A percentile compares a stretch with the other conserved stretches of the same genome.
Conservation (phyloP, 371 early-diverging fungal species). For the Conidiobolus incongruus region DNA sequence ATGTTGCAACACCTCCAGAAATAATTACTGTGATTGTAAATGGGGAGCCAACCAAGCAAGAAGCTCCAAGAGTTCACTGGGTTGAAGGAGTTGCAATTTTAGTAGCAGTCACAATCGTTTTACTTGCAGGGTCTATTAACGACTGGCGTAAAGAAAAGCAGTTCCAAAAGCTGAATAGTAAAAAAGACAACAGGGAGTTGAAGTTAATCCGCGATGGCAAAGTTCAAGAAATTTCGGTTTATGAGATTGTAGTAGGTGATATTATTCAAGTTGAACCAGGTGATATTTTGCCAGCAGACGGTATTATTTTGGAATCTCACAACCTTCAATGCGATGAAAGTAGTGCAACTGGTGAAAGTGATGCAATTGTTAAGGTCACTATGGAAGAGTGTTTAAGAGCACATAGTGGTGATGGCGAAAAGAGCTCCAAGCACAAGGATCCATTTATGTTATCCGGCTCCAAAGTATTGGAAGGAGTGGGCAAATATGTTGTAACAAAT, state of each 20-base stretch:
- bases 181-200: constrained; percentile 57
- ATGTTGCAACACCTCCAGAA: constrained; percentile 16
- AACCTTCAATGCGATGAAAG: constrained; percentile 80
- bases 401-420: constrained; percentile 4
- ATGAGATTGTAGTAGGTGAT: constrained; percentile 74
- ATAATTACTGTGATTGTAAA: constrained; percentile 22
- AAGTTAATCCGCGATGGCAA: constrained; percentile 50
- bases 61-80: constrained; percentile 21
- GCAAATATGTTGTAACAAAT: constrained; percentile 36
- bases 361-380: constrained; percentile 30
- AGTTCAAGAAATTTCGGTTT: constrained; percentile 57
- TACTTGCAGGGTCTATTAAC: constrained; percentile 54
- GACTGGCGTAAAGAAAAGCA: constrained; percentile 72
- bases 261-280: constrained; percentile 81
- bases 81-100: constrained; percentile 59
- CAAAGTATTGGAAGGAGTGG: constrained; percentile 57
- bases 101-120: constrained; percentile 54
- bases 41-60: neutral
- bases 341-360: constrained; percentile 80
- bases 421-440: constrained; percentile 15
- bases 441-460: constrained; percentile 48
- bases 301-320: constrained; percentile 53
- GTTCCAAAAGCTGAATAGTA: constrained; percentile 57
- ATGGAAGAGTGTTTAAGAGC: constrained; percentile 10
- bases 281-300: constrained; percentile 84